Percentiles rank a stretch among this genome's conserved stretches.
These are phyloP conservation scores for Echeveria elegans DNA, from an alignment of 164 flowering plant genomes.

Conservation along the genomic window DNA sequence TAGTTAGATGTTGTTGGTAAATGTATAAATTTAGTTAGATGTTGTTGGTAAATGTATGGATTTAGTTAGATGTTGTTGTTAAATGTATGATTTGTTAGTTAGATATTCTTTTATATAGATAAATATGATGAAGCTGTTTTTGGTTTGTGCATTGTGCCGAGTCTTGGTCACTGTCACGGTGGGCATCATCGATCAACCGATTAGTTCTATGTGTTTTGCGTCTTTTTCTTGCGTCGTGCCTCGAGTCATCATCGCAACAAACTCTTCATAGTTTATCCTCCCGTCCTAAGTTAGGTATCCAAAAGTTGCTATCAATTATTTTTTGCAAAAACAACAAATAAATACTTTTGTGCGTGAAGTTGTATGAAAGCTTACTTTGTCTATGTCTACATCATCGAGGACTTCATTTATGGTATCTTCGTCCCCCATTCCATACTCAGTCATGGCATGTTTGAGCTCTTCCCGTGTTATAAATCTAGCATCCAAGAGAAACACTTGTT, in stretches of 20 bases:
- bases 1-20: too few species aligned
- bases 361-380: constrained; percentile 28
- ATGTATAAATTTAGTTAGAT: too few species aligned
- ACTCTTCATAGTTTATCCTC: constrained; percentile 70
- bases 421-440: constrained; percentile 71
- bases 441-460: constrained; percentile 74
- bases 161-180: neutral
- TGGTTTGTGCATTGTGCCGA: neutral
- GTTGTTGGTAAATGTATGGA: too few species aligned
- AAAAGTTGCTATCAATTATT: too few species aligned
- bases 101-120: too few species aligned
- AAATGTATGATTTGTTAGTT: too few species aligned
- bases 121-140: neutral
- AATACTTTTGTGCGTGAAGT: neutral
- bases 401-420: constrained; percentile 78
- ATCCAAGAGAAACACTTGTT: neutral
- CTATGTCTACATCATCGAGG: constrained; percentile 67
- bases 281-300: constrained; percentile 53
- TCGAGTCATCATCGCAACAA: constrained; percentile 75
- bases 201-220: neutral
- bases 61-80: too few species aligned
- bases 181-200: neutral
- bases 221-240: constrained; percentile 27
- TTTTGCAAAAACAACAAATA: too few species aligned
- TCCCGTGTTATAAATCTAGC: constrained; percentile 83